Percentiles rank a stretch among this genome's conserved stretches.
phyloP scores from a whole-genome alignment of 805 yeast genomes.

The Candida suzukii region DNA sequence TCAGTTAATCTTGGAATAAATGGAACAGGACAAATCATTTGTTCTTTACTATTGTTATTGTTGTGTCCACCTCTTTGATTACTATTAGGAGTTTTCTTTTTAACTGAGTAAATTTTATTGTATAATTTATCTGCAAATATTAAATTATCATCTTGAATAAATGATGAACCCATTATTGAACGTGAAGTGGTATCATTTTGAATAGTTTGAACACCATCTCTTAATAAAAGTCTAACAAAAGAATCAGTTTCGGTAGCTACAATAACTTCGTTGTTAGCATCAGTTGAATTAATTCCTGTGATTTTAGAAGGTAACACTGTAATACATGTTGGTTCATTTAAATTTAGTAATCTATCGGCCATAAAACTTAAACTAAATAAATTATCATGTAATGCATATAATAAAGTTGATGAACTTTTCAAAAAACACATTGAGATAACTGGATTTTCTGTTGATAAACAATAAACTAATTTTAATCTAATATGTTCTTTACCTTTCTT shows the following conservation, averaged over 20 bases:
- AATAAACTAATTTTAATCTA: conserved; percentile 8
- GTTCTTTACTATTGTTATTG: no score
- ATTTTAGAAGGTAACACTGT: no score
- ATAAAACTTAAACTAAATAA: not conserved
- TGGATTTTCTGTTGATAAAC: conserved; percentile 14
- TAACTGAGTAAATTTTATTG: conserved; percentile 10
- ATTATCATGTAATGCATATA: not conserved
- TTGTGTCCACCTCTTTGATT: no score
- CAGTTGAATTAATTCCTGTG: no score
- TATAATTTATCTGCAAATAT: conserved; percentile 15
- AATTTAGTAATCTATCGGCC: not conserved
- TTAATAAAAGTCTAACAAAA: conserved; percentile 2
- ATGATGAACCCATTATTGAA: conserved; percentile 15
- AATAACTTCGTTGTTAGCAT: conserved; percentile 4
- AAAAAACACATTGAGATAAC: conserved; percentile 16
- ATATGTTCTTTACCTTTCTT: conserved; percentile 8
- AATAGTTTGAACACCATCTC: no score
- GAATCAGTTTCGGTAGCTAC: conserved; percentile 24
- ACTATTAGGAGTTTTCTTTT: no score
- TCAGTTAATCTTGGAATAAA: conserved; percentile 25
- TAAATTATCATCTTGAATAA: conserved; percentile 7
- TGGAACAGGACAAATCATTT: conserved; percentile 18
- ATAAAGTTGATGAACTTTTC: conserved; percentile 17
- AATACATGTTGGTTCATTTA: not conserved
- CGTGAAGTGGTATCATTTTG: conserved; percentile 15